A percentile compares a stretch with the other conserved stretches of the same genome.
These are phyloP conservation scores for Penicillium crystallinum DNA, from an alignment of 495 filamentous ascomycete genomes.

Conservation along the genomic window DNA sequence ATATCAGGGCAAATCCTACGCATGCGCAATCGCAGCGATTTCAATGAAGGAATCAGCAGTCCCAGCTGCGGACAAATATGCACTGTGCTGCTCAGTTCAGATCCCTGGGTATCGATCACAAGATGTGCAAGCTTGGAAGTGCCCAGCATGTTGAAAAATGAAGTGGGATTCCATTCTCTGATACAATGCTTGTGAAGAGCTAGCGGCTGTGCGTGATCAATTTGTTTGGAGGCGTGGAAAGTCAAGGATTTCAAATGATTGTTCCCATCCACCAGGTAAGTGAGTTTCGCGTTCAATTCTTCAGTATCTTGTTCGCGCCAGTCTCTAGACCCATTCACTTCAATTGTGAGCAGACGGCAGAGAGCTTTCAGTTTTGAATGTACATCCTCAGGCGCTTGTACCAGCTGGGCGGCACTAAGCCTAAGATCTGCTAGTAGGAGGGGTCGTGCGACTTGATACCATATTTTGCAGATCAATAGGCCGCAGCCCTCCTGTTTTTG, in stretches of 20 bases:
- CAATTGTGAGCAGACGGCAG: too few species aligned
- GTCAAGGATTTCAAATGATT: too few species aligned
- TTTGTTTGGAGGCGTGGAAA: too few species aligned
- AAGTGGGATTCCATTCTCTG: not conserved
- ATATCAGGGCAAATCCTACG: too few species aligned
- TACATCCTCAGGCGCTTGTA: not conserved
- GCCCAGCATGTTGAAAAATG: not conserved
- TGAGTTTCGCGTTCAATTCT: too few species aligned
- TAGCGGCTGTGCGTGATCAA: too few species aligned
- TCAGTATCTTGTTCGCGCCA: too few species aligned
- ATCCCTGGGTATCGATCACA: slow-evolving; percentile 9
- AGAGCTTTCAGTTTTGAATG: not conserved
- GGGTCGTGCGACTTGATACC: slow-evolving; percentile 7
- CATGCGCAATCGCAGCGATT: too few species aligned
- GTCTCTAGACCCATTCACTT: too few species aligned
- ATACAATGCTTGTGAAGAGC: not conserved
- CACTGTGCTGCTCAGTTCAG: not conserved
- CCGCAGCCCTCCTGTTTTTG: slow-evolving; percentile 8
- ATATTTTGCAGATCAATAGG: slow-evolving; percentile 8
- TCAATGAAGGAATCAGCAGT: too few species aligned
- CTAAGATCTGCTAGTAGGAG: slow-evolving; percentile 5
- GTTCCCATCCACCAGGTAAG: too few species aligned
- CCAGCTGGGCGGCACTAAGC: slow-evolving; percentile 3
- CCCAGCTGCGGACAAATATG: slow-evolving; percentile 7
- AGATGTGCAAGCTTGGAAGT: slow-evolving; percentile 2